These are phyloP conservation scores for Xanthoconium separans DNA, from an alignment of 1,284 basidiomycete species.

Conservation along the genomic window DNA sequence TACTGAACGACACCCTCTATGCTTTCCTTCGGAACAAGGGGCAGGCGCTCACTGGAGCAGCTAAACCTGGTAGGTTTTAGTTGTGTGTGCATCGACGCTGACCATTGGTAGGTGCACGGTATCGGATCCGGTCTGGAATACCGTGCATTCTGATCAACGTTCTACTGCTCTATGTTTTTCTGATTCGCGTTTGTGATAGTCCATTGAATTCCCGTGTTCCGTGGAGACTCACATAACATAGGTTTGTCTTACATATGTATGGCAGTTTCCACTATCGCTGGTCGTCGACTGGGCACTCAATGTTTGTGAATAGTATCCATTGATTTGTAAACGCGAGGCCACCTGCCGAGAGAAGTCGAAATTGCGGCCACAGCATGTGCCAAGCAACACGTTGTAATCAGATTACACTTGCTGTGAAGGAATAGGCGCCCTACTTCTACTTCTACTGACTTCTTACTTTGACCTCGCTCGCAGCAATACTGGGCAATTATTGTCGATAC, in stretches of 20 bases:
- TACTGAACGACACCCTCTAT: conserved; percentile 1
- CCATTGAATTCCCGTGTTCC: conserved; percentile 5
- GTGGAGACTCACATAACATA: conserved; percentile 2
- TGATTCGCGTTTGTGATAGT: conserved; percentile 7
- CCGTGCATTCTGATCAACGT: not conserved
- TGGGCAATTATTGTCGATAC: no score
- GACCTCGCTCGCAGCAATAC: no score
- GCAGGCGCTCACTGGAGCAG: not conserved
- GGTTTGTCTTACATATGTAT: not conserved
- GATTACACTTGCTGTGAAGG: no score
- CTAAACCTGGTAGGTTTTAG: not conserved
- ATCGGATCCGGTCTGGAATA: conserved; percentile 7
- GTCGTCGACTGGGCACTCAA: no score
- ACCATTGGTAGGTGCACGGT: not conserved
- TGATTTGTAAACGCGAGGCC: no score
- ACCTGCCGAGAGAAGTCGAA: no score
- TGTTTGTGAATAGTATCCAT: no score
- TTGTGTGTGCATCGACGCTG: not conserved
- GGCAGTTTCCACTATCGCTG: no score
- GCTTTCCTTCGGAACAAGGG: not conserved
- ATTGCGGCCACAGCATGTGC: no score
- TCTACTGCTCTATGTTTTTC: rapidly evolving
- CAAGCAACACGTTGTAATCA: no score
- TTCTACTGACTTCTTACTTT: no score
- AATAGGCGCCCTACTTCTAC: no score